These are phyloP conservation scores for Chloropicon primus DNA, from an alignment of 139 green algal genomes.

Conservation along the genomic window DNA sequence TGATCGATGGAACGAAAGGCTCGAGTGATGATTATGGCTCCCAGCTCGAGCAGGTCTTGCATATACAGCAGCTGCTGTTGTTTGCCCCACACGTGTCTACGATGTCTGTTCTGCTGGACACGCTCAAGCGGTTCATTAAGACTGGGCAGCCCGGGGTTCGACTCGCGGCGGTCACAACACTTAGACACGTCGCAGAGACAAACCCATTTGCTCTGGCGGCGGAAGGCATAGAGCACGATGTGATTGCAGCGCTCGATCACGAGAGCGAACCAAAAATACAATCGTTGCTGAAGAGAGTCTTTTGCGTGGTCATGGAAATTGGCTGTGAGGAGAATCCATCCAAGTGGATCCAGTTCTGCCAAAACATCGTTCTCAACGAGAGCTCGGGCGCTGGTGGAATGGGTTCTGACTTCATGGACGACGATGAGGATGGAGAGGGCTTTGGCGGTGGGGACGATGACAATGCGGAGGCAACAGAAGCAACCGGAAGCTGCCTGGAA, in stretches of 20 bases:
- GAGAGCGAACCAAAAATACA: neutral
- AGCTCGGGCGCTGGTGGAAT: neutral
- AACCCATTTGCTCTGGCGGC: neutral
- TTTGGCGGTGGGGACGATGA: neutral
- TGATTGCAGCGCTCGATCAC: neutral
- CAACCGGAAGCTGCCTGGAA: neutral
- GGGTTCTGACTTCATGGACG: neutral
- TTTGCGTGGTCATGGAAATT: neutral
- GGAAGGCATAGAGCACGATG: neutral
- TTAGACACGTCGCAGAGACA: neutral
- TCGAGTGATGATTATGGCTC: neutral
- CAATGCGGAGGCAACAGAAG: neutral
- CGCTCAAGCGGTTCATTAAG: neutral
- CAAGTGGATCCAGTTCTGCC: neutral
- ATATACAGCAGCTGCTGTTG: neutral
- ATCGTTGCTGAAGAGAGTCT: neutral
- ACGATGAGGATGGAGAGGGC: neutral
- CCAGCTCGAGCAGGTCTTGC: neutral
- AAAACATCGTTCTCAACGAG: neutral
- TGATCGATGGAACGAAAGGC: neutral
- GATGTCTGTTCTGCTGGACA: neutral
- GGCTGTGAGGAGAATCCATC: neutral
- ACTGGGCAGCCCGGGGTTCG: neutral
- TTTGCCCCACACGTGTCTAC: neutral
- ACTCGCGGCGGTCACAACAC: neutral